Percentiles rank a stretch among this genome's conserved stretches.
Conservation (phyloP, 2,329 filamentous ascomycete species). For the Acrocalymma vagum region DNA sequence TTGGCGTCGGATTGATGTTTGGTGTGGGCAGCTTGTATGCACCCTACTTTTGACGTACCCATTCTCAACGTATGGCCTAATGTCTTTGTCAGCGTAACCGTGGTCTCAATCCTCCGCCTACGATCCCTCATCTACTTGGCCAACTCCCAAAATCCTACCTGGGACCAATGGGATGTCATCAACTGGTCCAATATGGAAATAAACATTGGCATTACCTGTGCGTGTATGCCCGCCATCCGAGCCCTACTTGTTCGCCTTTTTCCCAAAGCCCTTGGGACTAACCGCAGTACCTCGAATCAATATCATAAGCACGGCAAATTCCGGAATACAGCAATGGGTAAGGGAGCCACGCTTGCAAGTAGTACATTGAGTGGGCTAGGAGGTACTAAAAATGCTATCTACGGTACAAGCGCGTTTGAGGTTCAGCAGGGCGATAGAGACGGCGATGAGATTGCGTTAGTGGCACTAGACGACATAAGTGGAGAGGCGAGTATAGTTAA, state of each 20-base stretch:
- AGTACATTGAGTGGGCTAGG: no score
- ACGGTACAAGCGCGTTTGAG: no score
- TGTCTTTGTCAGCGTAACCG: constrained; percentile 46
- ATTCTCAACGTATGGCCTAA: constrained; percentile 31
- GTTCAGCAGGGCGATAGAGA: no score
- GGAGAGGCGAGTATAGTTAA: no score
- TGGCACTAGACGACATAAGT: no score
- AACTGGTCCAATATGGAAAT: constrained; percentile 55
- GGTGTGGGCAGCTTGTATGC: constrained; percentile 47
- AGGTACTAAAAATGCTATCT: no score
- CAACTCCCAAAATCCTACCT: constrained; percentile 50
- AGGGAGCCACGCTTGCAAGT: no score
- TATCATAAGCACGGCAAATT: no score
- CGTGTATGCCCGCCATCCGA: constrained; percentile 53
- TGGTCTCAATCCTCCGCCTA: constrained; percentile 56
- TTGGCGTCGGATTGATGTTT: constrained; percentile 48
- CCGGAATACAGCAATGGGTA: no score
- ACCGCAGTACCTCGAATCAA: constrained; percentile 21
- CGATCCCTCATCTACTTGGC: constrained; percentile 53
- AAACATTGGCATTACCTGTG: constrained; percentile 54
- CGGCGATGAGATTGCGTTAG: no score
- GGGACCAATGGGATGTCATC: constrained; percentile 50
- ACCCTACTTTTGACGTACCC: constrained; percentile 46
- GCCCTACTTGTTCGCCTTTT: constrained; percentile 47
- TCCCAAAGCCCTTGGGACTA: constrained; percentile 47